A percentile compares a stretch with the other conserved stretches of the same genome.
Conservation (phyloP, 129 eudicot species). For the Smallanthus sonchifolius region DNA sequence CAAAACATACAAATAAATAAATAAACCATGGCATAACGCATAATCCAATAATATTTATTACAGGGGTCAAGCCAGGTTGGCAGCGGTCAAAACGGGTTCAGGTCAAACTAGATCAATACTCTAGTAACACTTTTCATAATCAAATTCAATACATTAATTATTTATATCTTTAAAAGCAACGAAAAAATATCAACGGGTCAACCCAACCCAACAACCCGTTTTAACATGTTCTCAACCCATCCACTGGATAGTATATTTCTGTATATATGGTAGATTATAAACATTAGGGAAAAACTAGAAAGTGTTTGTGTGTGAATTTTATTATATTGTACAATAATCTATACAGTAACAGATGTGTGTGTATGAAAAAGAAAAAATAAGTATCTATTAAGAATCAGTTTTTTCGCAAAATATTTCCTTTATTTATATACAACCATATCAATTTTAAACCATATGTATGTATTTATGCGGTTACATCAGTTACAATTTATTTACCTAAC, state of each 20-base stretch:
- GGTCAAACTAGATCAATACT: neutral
- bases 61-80: neutral
- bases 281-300: neutral
- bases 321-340: slow-evolving; percentile 3
- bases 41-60: no score
- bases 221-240: neutral
- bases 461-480: no score
- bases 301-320: neutral
- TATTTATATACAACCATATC: no score
- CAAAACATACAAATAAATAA: no score
- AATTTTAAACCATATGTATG: no score
- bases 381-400: neutral
- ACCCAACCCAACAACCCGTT: neutral
- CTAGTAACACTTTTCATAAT: neutral
- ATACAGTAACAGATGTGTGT: slow-evolving; percentile 15
- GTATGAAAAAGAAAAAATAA: neutral
- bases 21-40: no score
- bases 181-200: neutral
- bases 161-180: neutral
- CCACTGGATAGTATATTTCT: neutral
- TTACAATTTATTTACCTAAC: no score
- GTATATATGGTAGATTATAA: neutral
- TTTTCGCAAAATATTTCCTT: no score
- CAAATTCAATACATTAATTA: neutral
- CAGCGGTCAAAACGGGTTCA: neutral